Conservation (phyloP, 495 filamentous ascomycete genomes). For the Podospora fimiseda region DNA sequence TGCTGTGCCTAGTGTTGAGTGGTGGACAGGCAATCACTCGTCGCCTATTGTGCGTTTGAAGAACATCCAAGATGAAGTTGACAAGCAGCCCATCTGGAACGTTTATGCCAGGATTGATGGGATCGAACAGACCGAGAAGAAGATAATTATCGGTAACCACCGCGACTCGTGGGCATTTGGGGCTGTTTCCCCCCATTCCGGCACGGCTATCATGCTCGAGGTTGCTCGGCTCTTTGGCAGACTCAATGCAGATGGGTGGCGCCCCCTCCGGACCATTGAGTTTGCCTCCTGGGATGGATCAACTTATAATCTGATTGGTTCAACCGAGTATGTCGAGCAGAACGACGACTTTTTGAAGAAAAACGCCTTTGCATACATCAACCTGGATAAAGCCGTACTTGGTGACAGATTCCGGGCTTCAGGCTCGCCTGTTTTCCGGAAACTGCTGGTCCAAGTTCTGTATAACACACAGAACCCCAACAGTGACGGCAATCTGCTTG, state of each 20-base stretch:
- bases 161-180: constrained; percentile 92
- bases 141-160: constrained; percentile 87
- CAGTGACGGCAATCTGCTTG: constrained; percentile 63
- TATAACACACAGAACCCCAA: constrained; percentile 66
- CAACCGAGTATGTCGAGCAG: constrained; percentile 92
- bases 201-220: constrained; percentile 87
- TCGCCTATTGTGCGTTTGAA: constrained; percentile 77
- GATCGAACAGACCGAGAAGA: constrained; percentile 75
- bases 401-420: constrained; percentile 68
- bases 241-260: constrained; percentile 69
- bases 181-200: constrained; percentile 75
- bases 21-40: constrained; percentile 74
- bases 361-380: constrained; percentile 79
- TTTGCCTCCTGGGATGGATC: constrained; percentile 94
- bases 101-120: constrained; percentile 75
- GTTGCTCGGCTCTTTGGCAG: constrained; percentile 76
- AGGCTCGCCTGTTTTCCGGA: constrained; percentile 71
- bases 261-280: constrained; percentile 84
- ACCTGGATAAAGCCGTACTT: constrained; percentile 79
- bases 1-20: constrained; percentile 64
- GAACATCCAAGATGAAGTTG: constrained; percentile 80
- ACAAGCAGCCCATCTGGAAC: constrained; percentile 84
- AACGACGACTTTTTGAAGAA: constrained; percentile 69
- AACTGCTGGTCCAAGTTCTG: constrained; percentile 63
- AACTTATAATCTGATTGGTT: constrained; percentile 91